phyloP scores from a whole-genome alignment of 1,284 basidiomycete genomes.

The Phellinidium pouzarii region DNA sequence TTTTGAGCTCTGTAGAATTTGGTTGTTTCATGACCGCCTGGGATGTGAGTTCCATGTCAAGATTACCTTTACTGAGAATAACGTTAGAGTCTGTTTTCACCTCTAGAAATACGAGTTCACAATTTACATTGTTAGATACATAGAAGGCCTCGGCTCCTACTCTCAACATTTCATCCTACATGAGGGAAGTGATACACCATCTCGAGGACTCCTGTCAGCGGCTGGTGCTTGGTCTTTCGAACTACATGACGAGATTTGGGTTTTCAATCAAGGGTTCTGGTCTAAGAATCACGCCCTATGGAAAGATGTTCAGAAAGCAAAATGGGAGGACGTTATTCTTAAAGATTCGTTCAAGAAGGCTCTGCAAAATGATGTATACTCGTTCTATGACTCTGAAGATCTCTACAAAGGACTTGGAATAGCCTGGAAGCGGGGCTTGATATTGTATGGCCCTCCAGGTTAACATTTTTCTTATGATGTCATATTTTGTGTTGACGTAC shows the following conservation, averaged over 20 bases:
- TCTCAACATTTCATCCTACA: slow-evolving; percentile 49
- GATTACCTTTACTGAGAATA: background rate
- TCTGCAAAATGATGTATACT: slow-evolving; percentile 65
- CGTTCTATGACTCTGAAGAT: slow-evolving; percentile 68
- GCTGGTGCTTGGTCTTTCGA: slow-evolving; percentile 45
- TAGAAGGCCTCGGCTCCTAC: background rate
- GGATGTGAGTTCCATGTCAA: slow-evolving; percentile 38
- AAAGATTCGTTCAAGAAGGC: slow-evolving; percentile 62
- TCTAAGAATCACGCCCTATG: slow-evolving; percentile 56
- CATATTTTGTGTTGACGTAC: background rate
- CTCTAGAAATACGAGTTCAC: slow-evolving; percentile 40
- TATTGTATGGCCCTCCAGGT: slow-evolving; percentile 71
- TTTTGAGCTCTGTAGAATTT: slow-evolving; percentile 45
- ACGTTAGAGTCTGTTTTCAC: background rate
- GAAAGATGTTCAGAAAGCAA: slow-evolving; percentile 62
- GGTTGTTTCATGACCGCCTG: slow-evolving; percentile 52
- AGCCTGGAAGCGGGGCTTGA: slow-evolving; percentile 80
- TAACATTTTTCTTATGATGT: slow-evolving; percentile 16
- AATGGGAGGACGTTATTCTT: slow-evolving; percentile 72
- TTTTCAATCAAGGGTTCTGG: slow-evolving; percentile 69
- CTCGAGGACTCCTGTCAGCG: slow-evolving; percentile 48
- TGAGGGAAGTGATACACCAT: slow-evolving; percentile 47
- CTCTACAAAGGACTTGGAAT: slow-evolving; percentile 68
- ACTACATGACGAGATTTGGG: slow-evolving; percentile 65
- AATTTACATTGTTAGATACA: slow-evolving; percentile 39